These are phyloP conservation scores for Talaromyces ruber DNA, from an alignment of 495 filamentous ascomycete species.

Conservation along the genomic window DNA sequence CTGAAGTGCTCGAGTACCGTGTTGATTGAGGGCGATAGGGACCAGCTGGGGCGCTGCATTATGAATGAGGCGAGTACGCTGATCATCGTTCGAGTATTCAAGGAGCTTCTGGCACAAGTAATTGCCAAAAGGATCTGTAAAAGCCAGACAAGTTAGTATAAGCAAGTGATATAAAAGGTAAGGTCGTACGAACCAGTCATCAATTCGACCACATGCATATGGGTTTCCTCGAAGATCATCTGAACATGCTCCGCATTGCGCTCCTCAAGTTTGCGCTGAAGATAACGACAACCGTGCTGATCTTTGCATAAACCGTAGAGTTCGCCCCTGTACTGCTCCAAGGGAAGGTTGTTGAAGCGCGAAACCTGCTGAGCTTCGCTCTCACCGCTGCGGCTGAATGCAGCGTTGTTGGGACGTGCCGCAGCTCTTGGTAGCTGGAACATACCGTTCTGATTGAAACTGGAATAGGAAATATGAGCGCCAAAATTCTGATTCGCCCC, in stretches of 20 bases:
- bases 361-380: constrained; percentile 28
- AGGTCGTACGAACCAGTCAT: constrained; percentile 62
- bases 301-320: constrained; percentile 90
- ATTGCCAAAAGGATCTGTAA: constrained; percentile 87
- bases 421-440: constrained; percentile 26
- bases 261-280: constrained; percentile 96
- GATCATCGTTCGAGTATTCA: constrained; percentile 85
- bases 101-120: constrained; percentile 96
- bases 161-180: background rate
- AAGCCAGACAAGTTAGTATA: constrained; percentile 2
- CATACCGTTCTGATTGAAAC: constrained; percentile 21
- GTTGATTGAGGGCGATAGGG: constrained; percentile 88
- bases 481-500: constrained; percentile 19
- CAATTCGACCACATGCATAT: constrained; percentile 84
- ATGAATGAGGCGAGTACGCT: constrained; percentile 85
- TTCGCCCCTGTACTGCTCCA: constrained; percentile 72
- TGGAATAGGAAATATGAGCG: constrained; percentile 15
- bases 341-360: constrained; percentile 65
- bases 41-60: constrained; percentile 81
- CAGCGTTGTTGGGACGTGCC: constrained; percentile 13
- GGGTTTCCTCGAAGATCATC: constrained; percentile 88
- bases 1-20: constrained; percentile 91
- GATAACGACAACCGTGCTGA: constrained; percentile 89
- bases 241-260: constrained; percentile 72
- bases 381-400: constrained; percentile 24